Conservation (phyloP, 192 early-diverging fungal genomes). For the Mortierella hygrophila region DNA sequence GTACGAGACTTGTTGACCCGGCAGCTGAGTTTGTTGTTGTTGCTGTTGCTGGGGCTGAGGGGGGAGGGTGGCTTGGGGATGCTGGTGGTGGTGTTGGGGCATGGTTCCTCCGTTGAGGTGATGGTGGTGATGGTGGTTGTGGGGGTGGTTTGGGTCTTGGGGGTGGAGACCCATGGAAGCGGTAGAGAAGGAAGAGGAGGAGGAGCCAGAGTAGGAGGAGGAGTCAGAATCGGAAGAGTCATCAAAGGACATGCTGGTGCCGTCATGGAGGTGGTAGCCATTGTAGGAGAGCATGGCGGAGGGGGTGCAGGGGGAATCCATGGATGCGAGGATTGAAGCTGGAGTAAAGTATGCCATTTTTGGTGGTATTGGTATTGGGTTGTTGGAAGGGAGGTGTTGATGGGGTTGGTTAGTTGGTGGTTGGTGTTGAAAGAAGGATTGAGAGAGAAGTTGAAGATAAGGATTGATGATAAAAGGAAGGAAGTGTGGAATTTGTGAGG, state of each 20-base stretch:
- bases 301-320: slow-evolving; percentile 49
- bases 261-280: slow-evolving; percentile 32
- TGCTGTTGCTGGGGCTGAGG: slow-evolving; percentile 9
- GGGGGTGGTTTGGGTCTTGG: slow-evolving; percentile 6
- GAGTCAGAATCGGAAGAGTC: slow-evolving; percentile 49
- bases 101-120: background rate
- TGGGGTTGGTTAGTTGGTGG: background rate
- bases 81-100: slow-evolving; percentile 8
- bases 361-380: background rate
- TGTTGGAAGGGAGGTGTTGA: background rate
- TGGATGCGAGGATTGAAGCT: slow-evolving; percentile 42
- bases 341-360: slow-evolving; percentile 30
- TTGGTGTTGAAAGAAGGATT: background rate
- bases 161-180: slow-evolving; percentile 8
- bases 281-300: slow-evolving; percentile 48
- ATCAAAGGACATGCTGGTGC: slow-evolving; percentile 22
- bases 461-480: background rate
- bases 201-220: slow-evolving; percentile 41
- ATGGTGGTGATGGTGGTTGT: slow-evolving; percentile 7
- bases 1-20: slow-evolving; percentile 40
- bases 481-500: too few relatives aligned
- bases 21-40: slow-evolving; percentile 12
- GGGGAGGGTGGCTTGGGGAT: background rate
- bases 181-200: slow-evolving; percentile 38
- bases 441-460: background rate